A percentile compares a stretch with the other conserved stretches of the same genome.
phyloP scores from a whole-genome alignment of 805 yeast genomes.

The Cyberlindnera mississippiensis region DNA sequence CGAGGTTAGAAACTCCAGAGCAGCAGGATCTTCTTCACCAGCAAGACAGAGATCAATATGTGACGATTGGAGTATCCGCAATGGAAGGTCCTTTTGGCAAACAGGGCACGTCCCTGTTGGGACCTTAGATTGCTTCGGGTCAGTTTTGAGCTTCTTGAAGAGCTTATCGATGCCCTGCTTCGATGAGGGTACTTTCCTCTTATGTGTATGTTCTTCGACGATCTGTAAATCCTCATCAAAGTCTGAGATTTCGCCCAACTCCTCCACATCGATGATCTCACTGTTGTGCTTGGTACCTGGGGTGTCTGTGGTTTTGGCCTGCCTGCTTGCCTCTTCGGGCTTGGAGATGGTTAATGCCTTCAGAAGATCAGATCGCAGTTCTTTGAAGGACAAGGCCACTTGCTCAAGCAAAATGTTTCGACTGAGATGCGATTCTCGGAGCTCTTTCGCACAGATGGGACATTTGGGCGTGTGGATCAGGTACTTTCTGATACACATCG shows the following conservation, averaged over 20 bases:
- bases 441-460: slow-evolving; percentile 72
- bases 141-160: slow-evolving; percentile 14
- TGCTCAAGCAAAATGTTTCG: slow-evolving; percentile 73
- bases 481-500: slow-evolving; percentile 75
- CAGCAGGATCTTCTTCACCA: too few relatives aligned
- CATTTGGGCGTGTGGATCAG: slow-evolving; percentile 59
- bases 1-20: slow-evolving; percentile 3
- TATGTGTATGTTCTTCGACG: slow-evolving; percentile 25
- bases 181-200: slow-evolving; percentile 14
- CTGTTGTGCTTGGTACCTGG: slow-evolving; percentile 4
- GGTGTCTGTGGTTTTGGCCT: not conserved
- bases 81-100: slow-evolving; percentile 49
- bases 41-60: slow-evolving; percentile 58
- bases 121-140: not conserved
- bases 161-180: slow-evolving; percentile 17
- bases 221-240: slow-evolving; percentile 27
- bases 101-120: slow-evolving; percentile 59
- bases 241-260: slow-evolving; percentile 14
- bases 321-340: not conserved
- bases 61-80: slow-evolving; percentile 45
- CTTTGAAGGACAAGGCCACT: slow-evolving; percentile 48
- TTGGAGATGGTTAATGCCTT: slow-evolving; percentile 15
- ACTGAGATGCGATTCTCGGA: slow-evolving; percentile 64
- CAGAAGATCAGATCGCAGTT: slow-evolving; percentile 38
- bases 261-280: slow-evolving; percentile 27